phyloP scores from a whole-genome alignment of 2,329 filamentous ascomycete genomes.

The Hypoxylon rubiginosum region DNA sequence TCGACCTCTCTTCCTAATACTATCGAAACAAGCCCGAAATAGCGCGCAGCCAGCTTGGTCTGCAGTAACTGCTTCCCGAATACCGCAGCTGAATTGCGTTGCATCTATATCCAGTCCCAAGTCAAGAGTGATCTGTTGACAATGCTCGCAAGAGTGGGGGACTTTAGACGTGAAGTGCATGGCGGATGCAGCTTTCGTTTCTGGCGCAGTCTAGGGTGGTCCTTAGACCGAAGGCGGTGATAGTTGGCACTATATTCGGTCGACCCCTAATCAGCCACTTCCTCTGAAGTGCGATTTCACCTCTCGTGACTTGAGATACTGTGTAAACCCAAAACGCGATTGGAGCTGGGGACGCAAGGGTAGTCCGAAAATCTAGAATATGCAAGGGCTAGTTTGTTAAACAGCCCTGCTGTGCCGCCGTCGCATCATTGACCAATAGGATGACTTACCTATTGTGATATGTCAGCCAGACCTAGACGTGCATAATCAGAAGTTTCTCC shows the following conservation, averaged over 20 bases:
- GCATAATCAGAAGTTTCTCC: neutral
- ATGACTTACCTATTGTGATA: neutral
- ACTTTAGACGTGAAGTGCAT: conserved; percentile 20
- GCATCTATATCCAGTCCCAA: neutral
- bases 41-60: conserved; percentile 23
- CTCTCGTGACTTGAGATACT: neutral
- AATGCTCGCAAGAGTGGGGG: conserved; percentile 25
- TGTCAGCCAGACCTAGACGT: neutral
- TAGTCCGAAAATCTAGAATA: neutral
- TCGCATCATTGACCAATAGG: neutral
- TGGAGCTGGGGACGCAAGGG: neutral
- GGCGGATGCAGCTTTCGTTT: neutral
- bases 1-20: neutral
- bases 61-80: conserved; percentile 18
- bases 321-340: neutral
- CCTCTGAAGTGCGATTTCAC: neutral
- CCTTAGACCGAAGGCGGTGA: neutral
- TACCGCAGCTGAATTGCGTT: conserved; percentile 13
- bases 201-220: no score
- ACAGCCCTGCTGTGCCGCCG: no score
- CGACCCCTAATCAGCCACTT: neutral
- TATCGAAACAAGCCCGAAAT: conserved; percentile 19
- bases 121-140: conserved; percentile 18
- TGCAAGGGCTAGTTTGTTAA: neutral
- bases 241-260: neutral